Conservation (phyloP, 805 yeast species). For the Wickerhamiella domercqiae region DNA sequence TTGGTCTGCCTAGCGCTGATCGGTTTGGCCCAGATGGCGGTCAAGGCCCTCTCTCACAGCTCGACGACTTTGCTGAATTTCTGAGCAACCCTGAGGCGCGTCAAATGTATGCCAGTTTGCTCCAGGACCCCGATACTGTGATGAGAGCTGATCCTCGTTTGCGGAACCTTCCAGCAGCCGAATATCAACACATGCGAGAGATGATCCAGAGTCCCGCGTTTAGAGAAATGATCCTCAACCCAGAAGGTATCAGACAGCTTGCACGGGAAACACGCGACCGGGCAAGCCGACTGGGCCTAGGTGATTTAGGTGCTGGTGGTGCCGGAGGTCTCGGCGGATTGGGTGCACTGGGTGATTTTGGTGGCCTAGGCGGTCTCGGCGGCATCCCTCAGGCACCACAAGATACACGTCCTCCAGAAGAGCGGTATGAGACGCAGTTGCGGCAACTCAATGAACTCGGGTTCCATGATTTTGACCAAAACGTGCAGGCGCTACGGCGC, state of each 20-base stretch:
- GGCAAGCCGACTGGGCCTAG: conserved; percentile 17
- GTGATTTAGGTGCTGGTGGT: conserved; percentile 6
- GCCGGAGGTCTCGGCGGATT: conserved; percentile 5
- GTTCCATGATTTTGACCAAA: conserved; percentile 80
- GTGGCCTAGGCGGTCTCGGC: conserved; percentile 2
- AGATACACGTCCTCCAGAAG: conserved; percentile 67
- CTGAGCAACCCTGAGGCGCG: conserved; percentile 74
- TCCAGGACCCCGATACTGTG: conserved; percentile 31
- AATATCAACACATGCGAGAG: conserved; percentile 61
- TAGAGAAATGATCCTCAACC: conserved; percentile 67
- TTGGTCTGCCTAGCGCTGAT: conserved; percentile 72
- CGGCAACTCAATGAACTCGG: conserved; percentile 73
- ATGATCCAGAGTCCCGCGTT: conserved; percentile 73
- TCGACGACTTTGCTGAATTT: conserved; percentile 59
- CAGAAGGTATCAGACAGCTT: conserved; percentile 70
- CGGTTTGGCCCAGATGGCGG: conserved; percentile 96
- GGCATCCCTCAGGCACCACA: conserved; percentile 12
- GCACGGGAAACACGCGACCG: conserved; percentile 38
- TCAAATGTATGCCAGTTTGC: conserved; percentile 32
- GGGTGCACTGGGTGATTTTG: conserved; percentile 1
- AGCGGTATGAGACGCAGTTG: conserved; percentile 52
- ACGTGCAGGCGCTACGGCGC: conserved; percentile 82
- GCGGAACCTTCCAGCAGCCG: conserved; percentile 75
- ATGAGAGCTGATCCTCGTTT: conserved; percentile 59
- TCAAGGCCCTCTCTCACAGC: conserved; percentile 59